Percentiles rank a stretch among this genome's conserved stretches.
phyloP scores from a whole-genome alignment of 148 eudicot genomes.

The Heliosperma pusillum region DNA sequence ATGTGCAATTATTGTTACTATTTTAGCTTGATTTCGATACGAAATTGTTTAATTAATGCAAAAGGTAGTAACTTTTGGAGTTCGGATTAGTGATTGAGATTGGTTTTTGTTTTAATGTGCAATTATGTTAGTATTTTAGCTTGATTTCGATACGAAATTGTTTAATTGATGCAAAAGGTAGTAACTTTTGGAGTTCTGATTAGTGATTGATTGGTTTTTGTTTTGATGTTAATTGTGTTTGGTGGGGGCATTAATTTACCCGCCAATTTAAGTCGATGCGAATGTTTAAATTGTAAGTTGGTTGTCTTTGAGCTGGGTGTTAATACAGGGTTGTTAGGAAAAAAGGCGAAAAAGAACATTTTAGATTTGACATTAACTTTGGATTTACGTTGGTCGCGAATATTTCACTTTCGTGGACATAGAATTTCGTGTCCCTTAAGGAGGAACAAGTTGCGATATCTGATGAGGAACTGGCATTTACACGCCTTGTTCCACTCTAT shows the following conservation, averaged over 20 bases:
- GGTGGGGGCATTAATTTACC: slow-evolving; percentile 2
- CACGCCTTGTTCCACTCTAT: neutral
- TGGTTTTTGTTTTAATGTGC: slow-evolving; percentile 11
- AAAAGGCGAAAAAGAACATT: neutral
- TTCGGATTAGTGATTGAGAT: too few relatives aligned
- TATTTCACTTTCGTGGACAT: too few relatives aligned
- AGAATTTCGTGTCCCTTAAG: too few relatives aligned
- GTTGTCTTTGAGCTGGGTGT: neutral
- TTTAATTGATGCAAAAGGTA: slow-evolving; percentile 3
- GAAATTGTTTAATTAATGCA: neutral
- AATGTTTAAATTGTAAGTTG: neutral
- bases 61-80: neutral
- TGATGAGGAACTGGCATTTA: neutral
- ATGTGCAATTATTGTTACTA: neutral
- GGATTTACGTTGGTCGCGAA: neutral
- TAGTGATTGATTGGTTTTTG: slow-evolving; percentile 4
- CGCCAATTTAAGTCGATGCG: slow-evolving; percentile 14
- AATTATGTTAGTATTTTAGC: neutral
- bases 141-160: neutral
- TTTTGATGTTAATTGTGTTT: neutral
- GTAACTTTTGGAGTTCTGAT: neutral
- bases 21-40: neutral
- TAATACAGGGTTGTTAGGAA: neutral
- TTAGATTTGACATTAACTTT: neutral
- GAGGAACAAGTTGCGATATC: neutral